These are phyloP conservation scores for Russula compacta DNA, from an alignment of 768 basidiomycete genomes.

Conservation along the genomic window DNA sequence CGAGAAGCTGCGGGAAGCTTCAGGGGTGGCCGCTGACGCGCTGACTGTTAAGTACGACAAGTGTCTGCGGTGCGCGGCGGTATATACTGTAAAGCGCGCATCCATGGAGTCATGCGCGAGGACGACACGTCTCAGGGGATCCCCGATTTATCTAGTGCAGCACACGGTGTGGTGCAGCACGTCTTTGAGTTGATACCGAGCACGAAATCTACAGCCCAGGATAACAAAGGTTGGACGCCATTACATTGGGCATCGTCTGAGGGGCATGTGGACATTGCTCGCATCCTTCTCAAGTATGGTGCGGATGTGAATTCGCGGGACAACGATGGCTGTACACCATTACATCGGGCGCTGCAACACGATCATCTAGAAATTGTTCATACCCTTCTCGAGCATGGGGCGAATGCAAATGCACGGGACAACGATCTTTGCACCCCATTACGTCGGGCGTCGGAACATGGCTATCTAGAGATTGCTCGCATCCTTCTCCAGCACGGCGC, in stretches of 20 bases:
- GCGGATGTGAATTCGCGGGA: not conserved
- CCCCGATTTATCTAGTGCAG: constrained; percentile 28
- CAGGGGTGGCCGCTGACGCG: too few relatives aligned
- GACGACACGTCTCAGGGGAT: constrained; percentile 27
- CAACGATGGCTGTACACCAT: not conserved
- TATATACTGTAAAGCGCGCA: too few relatives aligned
- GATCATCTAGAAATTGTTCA: not conserved
- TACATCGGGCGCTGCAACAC: not conserved
- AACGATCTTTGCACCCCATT: not conserved
- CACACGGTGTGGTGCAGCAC: constrained; percentile 49
- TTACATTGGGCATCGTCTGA: not conserved
- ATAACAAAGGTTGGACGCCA: not conserved
- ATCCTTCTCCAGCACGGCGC: not conserved
- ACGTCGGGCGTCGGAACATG: not conserved
- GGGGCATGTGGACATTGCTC: not conserved
- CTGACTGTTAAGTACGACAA: too few relatives aligned
- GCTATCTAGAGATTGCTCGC: not conserved
- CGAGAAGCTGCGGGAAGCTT: too few relatives aligned
- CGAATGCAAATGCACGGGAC: not conserved
- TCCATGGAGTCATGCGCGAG: constrained; percentile 81
- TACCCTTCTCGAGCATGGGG: not conserved
- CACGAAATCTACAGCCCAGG: not conserved
- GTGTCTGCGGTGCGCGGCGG: too few relatives aligned
- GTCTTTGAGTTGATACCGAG: constrained; percentile 72
- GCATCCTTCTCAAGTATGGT: not conserved